These are phyloP conservation scores for Fusarium sp. DNA, from an alignment of 2,329 filamentous ascomycete species.

Conservation along the genomic window DNA sequence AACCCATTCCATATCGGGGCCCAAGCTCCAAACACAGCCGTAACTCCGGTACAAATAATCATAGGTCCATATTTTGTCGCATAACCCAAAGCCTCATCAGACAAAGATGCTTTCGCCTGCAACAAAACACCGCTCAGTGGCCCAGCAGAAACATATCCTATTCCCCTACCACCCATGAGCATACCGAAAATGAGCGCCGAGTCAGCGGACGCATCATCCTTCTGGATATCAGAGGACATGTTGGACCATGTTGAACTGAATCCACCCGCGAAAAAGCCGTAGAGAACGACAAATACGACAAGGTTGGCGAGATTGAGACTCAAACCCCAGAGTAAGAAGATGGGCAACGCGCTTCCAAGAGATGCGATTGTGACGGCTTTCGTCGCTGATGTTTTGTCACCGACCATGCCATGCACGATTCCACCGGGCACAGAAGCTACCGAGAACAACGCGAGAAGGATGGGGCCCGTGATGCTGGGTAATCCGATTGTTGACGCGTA, in stretches of 20 bases:
- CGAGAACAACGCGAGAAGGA: slow-evolving; percentile 67
- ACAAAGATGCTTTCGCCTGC: slow-evolving; percentile 32
- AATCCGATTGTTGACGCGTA: slow-evolving; percentile 62
- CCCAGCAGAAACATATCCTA: slow-evolving; percentile 45
- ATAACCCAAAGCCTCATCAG: slow-evolving; percentile 45
- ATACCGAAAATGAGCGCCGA: slow-evolving; percentile 48
- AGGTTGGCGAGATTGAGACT: slow-evolving; percentile 62
- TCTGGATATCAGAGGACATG: slow-evolving; percentile 56
- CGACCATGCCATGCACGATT: slow-evolving; percentile 65
- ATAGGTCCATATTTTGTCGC: slow-evolving; percentile 49
- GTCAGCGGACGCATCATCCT: slow-evolving; percentile 40
- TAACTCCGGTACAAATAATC: slow-evolving; percentile 49
- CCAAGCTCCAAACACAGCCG: slow-evolving; percentile 48
- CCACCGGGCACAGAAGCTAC: slow-evolving; percentile 67
- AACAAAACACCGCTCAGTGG: slow-evolving; percentile 46
- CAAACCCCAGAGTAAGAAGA: slow-evolving; percentile 70
- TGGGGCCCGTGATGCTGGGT: slow-evolving; percentile 59
- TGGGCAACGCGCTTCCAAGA: slow-evolving; percentile 64
- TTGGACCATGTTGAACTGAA: slow-evolving; percentile 71
- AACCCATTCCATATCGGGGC: slow-evolving; percentile 51
- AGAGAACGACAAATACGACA: slow-evolving; percentile 68
- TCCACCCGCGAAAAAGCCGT: slow-evolving; percentile 72
- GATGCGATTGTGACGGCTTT: slow-evolving; percentile 66
- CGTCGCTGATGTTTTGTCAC: slow-evolving; percentile 61
- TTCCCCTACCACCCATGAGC: slow-evolving; percentile 46